Conservation (phyloP, 495 filamentous ascomycete genomes). For the Lepidopterella palustris region DNA sequence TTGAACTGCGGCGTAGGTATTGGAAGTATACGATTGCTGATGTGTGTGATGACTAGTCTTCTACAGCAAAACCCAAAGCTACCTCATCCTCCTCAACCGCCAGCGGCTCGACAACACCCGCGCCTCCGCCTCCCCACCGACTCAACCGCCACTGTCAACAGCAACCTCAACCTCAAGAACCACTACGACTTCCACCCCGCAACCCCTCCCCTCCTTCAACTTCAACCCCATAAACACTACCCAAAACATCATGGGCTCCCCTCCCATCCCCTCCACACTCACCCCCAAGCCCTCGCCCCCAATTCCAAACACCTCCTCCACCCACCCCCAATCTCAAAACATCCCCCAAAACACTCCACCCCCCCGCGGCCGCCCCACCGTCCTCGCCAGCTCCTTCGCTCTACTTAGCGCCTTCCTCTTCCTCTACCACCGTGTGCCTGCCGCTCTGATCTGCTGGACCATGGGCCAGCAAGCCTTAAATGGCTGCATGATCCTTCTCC, state of each 20-base stretch:
- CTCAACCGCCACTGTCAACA: background rate
- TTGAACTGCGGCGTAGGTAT: no score
- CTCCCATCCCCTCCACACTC: no score
- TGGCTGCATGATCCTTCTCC: conserved; percentile 42
- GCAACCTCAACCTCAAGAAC: background rate
- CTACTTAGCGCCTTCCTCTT: conserved; percentile 43
- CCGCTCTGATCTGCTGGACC: conserved; percentile 44
- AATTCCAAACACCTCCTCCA: background rate
- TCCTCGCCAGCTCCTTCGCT: conserved; percentile 38
- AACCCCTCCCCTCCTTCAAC: background rate
- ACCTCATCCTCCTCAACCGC: conserved; percentile 43
- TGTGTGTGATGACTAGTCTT: conserved; percentile 33
- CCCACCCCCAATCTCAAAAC: conserved; percentile 8
- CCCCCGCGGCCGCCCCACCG: conserved; percentile 38
- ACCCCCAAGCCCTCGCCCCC: no score
- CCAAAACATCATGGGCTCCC: no score
- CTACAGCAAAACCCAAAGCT: conserved; percentile 43
- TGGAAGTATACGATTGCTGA: no score
- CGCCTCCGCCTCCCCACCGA: background rate
- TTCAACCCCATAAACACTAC: background rate
- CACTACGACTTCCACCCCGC: background rate
- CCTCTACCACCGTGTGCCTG: conserved; percentile 38
- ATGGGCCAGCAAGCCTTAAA: conserved; percentile 47
- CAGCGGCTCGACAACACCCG: conserved; percentile 34
- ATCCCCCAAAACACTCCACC: conserved; percentile 14